Evolutionary conservation across 2,329 filamentous ascomycete genomes (phyloP).

Genomic region (Cladophialophora exuberans): DNA sequence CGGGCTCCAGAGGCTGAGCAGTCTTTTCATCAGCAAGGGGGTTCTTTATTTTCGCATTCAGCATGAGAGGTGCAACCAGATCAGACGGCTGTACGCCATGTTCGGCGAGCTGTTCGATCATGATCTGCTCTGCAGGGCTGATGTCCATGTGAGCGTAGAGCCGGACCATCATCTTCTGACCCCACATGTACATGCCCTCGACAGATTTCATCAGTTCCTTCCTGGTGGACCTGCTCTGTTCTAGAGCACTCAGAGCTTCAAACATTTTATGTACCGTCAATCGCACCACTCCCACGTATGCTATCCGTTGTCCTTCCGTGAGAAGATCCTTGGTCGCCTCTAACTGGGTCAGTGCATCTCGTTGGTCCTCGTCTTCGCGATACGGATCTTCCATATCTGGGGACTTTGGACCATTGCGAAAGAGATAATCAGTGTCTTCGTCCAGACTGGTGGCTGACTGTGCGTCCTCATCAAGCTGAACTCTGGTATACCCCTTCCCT

Average conservation of each 20-base stretch:
- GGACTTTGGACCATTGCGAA: slow-evolving; percentile 69
- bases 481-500: slow-evolving; percentile 91
- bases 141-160: slow-evolving; percentile 98
- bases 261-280: slow-evolving; percentile 79
- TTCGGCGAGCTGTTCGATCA: slow-evolving; percentile 95
- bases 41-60: slow-evolving; percentile 90
- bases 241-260: slow-evolving; percentile 66
- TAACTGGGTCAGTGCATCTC: slow-evolving; percentile 86
- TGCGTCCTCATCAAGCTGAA: slow-evolving; percentile 93
- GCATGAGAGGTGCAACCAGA: slow-evolving; percentile 82
- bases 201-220: slow-evolving; percentile 71
- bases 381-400: slow-evolving; percentile 59
- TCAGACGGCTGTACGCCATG: slow-evolving; percentile 87
- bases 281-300: slow-evolving; percentile 89
- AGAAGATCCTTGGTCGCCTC: slow-evolving; percentile 94
- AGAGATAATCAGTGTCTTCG: slow-evolving; percentile 94
- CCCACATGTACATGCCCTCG: slow-evolving; percentile 91
- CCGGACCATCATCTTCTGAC: slow-evolving; percentile 96
- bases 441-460: slow-evolving; percentile 95
- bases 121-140: slow-evolving; percentile 82
- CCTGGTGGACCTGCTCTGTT: slow-evolving; percentile 67
- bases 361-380: slow-evolving; percentile 74
- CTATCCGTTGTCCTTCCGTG: slow-evolving; percentile 92
- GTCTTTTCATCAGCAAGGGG: slow-evolving; percentile 68
- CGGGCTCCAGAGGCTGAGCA: slow-evolving; percentile 23